A percentile compares a stretch with the other conserved stretches of the same genome.
These are phyloP conservation scores for Torulaspora maleeae DNA, from an alignment of 805 yeast genomes.

Conservation along the genomic window DNA sequence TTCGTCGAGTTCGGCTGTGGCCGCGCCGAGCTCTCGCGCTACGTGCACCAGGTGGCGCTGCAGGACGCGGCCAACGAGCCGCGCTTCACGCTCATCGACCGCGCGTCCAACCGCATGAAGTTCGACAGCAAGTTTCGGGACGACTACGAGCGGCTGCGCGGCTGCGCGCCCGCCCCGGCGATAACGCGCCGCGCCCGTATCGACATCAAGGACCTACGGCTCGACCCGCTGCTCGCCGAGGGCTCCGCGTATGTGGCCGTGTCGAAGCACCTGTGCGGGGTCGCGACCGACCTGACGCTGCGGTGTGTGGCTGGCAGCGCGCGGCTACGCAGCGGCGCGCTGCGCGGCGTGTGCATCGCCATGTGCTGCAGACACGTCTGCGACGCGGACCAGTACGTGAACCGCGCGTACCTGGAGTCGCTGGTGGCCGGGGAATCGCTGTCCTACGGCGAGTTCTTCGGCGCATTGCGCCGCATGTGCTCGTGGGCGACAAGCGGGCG, in stretches of 20 bases:
- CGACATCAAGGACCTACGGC: constrained; percentile 72
- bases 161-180: constrained; percentile 27
- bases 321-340: constrained; percentile 10
- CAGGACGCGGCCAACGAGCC: constrained; percentile 11
- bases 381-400: constrained; percentile 42
- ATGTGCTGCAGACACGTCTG: constrained; percentile 93
- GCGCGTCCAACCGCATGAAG: constrained; percentile 74
- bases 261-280: constrained; percentile 90
- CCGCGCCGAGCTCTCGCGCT: constrained; percentile 74
- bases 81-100: constrained; percentile 61
- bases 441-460: constrained; percentile 37
- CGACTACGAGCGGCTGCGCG: constrained; percentile 38
- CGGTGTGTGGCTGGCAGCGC: constrained; percentile 50
- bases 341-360: constrained; percentile 69
- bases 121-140: constrained; percentile 61
- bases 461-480: constrained; percentile 54
- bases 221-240: constrained; percentile 42
- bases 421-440: constrained; percentile 37
- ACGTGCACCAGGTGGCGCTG: constrained; percentile 37
- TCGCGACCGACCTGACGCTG: constrained; percentile 83
- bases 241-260: constrained; percentile 46
- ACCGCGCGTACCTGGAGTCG: constrained; percentile 20
- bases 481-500: constrained; percentile 89
- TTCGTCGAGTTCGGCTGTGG: constrained; percentile 89
- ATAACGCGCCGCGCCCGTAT: constrained; percentile 38